Conservation (phyloP, 164 flowering plant species). For the Aristolochia californica region DNA sequence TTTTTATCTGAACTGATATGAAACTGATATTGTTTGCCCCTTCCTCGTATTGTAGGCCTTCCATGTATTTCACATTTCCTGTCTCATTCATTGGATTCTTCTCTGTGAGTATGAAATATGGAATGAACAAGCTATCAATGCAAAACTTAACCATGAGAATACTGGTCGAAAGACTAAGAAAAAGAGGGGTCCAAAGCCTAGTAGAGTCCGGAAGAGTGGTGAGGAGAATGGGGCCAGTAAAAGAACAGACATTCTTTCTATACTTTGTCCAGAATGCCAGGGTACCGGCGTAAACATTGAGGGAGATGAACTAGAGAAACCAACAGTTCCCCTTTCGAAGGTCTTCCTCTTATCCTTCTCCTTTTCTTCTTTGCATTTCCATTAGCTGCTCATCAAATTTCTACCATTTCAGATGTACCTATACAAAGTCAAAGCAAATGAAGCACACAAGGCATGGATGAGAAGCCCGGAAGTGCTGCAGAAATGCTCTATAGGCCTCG, state of each 20-base stretch:
- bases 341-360: slow-evolving; percentile 19
- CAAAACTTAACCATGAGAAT: slow-evolving; percentile 17
- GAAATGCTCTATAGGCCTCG: slow-evolving; percentile 80
- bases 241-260: slow-evolving; percentile 25
- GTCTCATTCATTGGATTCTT: slow-evolving; percentile 92
- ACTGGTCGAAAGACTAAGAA: slow-evolving; percentile 16
- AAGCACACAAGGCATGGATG: slow-evolving; percentile 73
- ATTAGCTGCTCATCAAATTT: neutral
- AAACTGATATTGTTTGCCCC: neutral
- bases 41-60: slow-evolving; percentile 50
- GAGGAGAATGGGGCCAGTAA: slow-evolving; percentile 3
- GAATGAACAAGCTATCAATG: slow-evolving; percentile 16
- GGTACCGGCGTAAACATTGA: slow-evolving; percentile 55
- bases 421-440: slow-evolving; percentile 47
- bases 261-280: slow-evolving; percentile 92
- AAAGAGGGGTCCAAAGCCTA: slow-evolving; percentile 27
- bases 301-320: slow-evolving; percentile 54
- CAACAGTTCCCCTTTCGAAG: slow-evolving; percentile 49
- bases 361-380: neutral
- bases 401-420: slow-evolving; percentile 51
- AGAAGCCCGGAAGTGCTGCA: slow-evolving; percentile 54
- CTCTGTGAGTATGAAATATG: slow-evolving; percentile 57
- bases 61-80: slow-evolving; percentile 84
- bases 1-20: neutral
- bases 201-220: slow-evolving; percentile 14